These are phyloP conservation scores for Calonectria henricotiae DNA, from an alignment of 2,329 filamentous ascomycete species.

Conservation along the genomic window DNA sequence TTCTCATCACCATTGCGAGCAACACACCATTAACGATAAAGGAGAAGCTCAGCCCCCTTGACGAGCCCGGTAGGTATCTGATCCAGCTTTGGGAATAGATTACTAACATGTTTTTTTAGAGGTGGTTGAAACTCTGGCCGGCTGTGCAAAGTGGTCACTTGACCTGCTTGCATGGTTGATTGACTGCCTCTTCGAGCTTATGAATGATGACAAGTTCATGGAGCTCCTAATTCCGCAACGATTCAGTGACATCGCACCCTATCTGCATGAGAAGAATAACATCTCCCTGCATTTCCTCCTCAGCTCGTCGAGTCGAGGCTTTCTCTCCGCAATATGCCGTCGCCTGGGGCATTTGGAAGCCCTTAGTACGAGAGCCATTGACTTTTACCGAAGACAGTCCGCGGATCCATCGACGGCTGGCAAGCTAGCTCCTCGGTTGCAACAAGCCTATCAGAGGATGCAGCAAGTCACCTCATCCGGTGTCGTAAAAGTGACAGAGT, in stretches of 20 bases:
- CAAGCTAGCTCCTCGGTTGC: slow-evolving; percentile 67
- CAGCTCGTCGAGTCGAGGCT: slow-evolving; percentile 81
- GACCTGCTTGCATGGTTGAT: slow-evolving; percentile 78
- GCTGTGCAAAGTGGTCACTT: slow-evolving; percentile 84
- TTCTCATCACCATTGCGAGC: slow-evolving; percentile 77
- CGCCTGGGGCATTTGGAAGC: slow-evolving; percentile 73
- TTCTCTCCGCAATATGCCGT: slow-evolving; percentile 79
- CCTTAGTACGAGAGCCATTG: slow-evolving; percentile 66
- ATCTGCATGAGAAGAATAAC: slow-evolving; percentile 71
- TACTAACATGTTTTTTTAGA: slow-evolving; percentile 64
- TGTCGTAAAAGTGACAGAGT: slow-evolving; percentile 73
- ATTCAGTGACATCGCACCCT: slow-evolving; percentile 66
- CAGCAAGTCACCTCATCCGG: slow-evolving; percentile 67
- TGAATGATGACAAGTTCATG: slow-evolving; percentile 69
- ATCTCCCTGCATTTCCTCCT: slow-evolving; percentile 77
- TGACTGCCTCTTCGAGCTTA: slow-evolving; percentile 73
- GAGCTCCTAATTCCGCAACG: slow-evolving; percentile 66
- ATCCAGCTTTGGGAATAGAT: not conserved
- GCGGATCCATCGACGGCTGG: slow-evolving; percentile 60
- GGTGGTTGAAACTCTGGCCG: slow-evolving; percentile 80
- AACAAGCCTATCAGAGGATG: slow-evolving; percentile 72
- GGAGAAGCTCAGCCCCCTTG: slow-evolving; percentile 72
- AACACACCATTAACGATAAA: slow-evolving; percentile 70
- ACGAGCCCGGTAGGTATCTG: slow-evolving; percentile 68
- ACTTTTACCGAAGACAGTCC: slow-evolving; percentile 67